phyloP scores from a whole-genome alignment of 2,329 filamentous ascomycete species.

The Aspergillus unguis region DNA sequence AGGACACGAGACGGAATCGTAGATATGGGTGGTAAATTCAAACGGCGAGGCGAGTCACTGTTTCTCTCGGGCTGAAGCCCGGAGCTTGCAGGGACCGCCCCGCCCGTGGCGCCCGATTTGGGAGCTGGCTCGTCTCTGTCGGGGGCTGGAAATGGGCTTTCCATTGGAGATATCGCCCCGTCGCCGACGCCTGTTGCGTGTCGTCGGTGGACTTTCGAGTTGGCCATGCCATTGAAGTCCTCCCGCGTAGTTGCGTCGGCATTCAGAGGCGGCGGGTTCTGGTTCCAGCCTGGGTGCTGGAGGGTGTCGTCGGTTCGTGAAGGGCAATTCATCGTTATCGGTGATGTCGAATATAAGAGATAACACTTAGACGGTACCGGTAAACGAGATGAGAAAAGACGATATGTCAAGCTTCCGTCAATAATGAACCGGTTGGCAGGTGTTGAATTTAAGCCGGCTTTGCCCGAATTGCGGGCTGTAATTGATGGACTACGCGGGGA shows the following conservation, averaged over 20 bases:
- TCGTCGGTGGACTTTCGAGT: slow-evolving; percentile 51
- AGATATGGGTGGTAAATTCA: slow-evolving; percentile 19
- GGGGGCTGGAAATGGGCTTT: slow-evolving; percentile 19
- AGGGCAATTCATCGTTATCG: slow-evolving; percentile 59
- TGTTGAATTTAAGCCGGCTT: not conserved
- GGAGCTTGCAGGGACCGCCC: slow-evolving; percentile 28
- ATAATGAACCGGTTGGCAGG: not conserved
- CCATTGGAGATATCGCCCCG: slow-evolving; percentile 25
- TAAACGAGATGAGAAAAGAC: not conserved
- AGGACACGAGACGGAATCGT: slow-evolving; percentile 16
- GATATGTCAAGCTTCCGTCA: not conserved
- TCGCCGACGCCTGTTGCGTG: slow-evolving; percentile 25
- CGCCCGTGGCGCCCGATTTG: slow-evolving; percentile 25
- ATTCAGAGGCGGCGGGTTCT: slow-evolving; percentile 57
- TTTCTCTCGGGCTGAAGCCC: slow-evolving; percentile 28
- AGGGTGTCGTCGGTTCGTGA: slow-evolving; percentile 58
- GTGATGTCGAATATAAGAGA: too few relatives aligned
- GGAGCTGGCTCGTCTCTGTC: slow-evolving; percentile 22
- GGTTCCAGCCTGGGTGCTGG: slow-evolving; percentile 56
- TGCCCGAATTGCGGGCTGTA: not conserved
- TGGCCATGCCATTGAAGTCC: slow-evolving; percentile 61
- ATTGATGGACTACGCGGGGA: not conserved
- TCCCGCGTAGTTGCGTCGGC: slow-evolving; percentile 61
- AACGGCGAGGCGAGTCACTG: slow-evolving; percentile 33
- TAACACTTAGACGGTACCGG: too few relatives aligned